A percentile compares a stretch with the other conserved stretches of the same genome.
Evolutionary conservation across 2,329 filamentous ascomycete genomes (phyloP).

Genomic region (Chrysoporthe austroafricana): DNA sequence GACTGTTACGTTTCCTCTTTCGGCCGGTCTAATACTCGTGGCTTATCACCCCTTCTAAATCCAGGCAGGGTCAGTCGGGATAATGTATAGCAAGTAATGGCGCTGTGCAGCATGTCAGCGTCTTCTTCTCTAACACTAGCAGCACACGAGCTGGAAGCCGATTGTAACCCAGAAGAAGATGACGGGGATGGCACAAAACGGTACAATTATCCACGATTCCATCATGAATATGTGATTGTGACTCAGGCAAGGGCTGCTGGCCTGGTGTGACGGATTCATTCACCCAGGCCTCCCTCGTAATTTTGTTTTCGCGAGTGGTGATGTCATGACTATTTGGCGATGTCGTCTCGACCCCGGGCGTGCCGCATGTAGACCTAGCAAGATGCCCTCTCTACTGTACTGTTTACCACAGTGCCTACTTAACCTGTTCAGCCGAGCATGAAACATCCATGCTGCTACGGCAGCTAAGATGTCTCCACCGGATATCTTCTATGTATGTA

Average conservation of each 20-base stretch:
- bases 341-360: neutral
- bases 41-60: no score
- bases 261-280: neutral
- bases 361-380: neutral
- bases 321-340: constrained; percentile 7
- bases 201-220: neutral
- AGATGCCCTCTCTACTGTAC: neutral
- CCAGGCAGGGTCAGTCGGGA: no score
- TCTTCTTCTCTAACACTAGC: neutral
- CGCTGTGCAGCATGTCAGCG: neutral
- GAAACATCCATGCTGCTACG: neutral
- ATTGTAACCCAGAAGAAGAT: neutral
- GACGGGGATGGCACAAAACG: neutral
- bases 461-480: neutral
- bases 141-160: neutral
- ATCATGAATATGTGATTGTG: neutral
- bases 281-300: neutral
- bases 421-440: neutral
- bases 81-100: neutral
- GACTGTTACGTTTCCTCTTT: neutral
- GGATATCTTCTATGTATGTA: neutral
- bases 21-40: neutral
- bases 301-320: neutral
- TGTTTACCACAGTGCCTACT: neutral
- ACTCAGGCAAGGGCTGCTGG: neutral